Base-by-base conservation (phyloP, 768 basidiomycete genomes). In the Podaxis sp. region DNA sequence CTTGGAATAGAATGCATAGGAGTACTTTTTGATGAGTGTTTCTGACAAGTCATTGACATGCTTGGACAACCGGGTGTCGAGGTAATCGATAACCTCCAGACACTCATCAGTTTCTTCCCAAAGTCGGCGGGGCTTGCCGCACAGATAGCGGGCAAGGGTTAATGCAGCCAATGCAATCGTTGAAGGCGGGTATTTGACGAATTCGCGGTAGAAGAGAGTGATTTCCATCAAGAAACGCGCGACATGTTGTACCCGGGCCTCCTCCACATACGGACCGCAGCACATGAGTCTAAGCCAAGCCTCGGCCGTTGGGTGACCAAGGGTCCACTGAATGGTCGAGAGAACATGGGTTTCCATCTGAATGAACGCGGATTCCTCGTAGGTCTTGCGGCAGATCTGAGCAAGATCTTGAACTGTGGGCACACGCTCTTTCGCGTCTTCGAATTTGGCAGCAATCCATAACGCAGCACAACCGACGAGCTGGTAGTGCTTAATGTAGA, bases 291-390 rank as follows among this genome's bases (percentile, higher is more conserved):
- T 84, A 25, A 99, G 83, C 97, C 97, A 99, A 18, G 94, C 91
- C 74, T 99, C 97, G 5, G 97, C 95, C 0, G 97, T 97, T 13
- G 97, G 97, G 70, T 98, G 96, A 7, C 97, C 97, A 54, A 98
- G 82, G 40, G 85, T 86, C 97, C 97, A 99, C 65, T 94, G 89
- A 67, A 98, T 96, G 16, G 97, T 99, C 18, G 90, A 86, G 42
- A 99, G 83, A 55, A 99, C 92, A 69, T 99, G 97, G 4, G 91
- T 90, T 73, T 99, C 97, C 97, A 99, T 98, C 76, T 99, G 97
- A 62, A 98, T 89, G 75, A 99, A 99, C 1, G 96, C 96, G 2
- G 90, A 89, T 73, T 96, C 95, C 71, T 98, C 95, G 73, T 98
- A 98, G 1, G 94, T 93, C 69, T 95, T 89, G 69, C 90, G 93